Evolutionary conservation across 1,284 basidiomycete genomes (phyloP), one percentile per base, ranked within the genome.

Genomic region (Ustilago esculenta): DNA sequence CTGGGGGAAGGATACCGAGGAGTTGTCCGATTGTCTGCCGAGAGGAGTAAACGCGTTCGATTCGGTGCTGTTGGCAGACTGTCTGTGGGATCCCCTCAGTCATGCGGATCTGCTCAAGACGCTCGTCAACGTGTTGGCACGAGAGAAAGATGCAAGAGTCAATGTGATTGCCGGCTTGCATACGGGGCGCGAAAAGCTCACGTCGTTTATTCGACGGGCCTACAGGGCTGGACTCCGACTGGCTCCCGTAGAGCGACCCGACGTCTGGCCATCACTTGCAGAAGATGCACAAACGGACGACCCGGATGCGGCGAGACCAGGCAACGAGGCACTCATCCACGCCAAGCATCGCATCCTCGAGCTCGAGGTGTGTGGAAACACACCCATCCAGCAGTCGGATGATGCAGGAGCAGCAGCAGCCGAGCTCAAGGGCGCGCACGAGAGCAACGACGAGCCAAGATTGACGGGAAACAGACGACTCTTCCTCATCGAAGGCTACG

Each of bases 81-180:
- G 79, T 30, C 32, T 81, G 9, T 81, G 79, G 79, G 79, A 81
- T 47, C 72, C 72, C 2, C 57, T 81, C 17, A 75, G 75, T 5
- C 79, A 81, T 48, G 59, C 59, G 10, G 72, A 68, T 30, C 50
- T 81, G 35, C 58, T 80, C 40, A 74, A 73, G 55, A 71, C 72
- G 2, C 21, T 81, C 18, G 36, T 59, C 6, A 25, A 20, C 0
- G 55, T 73, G 32, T 49, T 81, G 18, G 37, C 43, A 5, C 43
- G 41, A n/a, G 40, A 65, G 0, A 14, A 12, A 1, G 33, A 24
- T 0, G 72, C 79, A 2, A 61, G 74, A 8, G 68, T 81, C 7
- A 63, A 76, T 43, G 73, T 81, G 32, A 75, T 80, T 11, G 64
- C 78, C 0, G 79, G 79, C 6, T 35, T 81, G 15, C 79, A 81